Evolutionary conservation across 495 filamentous ascomycete species (phyloP), one percentile per base, ranked within the genome.

Genomic region (Geoglossum glabrum): DNA sequence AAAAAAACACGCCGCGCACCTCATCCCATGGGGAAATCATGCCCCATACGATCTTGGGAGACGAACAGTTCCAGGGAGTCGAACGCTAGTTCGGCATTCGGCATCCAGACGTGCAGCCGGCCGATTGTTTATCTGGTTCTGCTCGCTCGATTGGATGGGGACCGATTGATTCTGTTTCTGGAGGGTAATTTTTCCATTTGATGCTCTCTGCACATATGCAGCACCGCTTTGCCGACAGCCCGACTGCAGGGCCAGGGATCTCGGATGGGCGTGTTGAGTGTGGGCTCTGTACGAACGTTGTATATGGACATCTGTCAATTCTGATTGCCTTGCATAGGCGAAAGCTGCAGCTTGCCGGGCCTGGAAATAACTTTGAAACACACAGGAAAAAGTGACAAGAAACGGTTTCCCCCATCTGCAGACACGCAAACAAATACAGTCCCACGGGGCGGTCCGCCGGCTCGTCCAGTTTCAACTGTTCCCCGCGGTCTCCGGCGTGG

Each of bases 311-410:
- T 28, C 11, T 40, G 36, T 28, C 49, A 52, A 21, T 45, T 45
- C 40, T 31, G 21, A 31, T 28, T 21, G 23, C 25, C 23, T 31
- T 11, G 49, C 49, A 52, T 31, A 31, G 25, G 49, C 23, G 26
- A 50, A 28, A 8, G 1, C 46, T 50, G 46, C 46, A 27, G 23
- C 23, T 26, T 19, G 28, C 23, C 49, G 11, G 25, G 23, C 49
- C 49, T 21, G 23, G 49, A 52, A 52, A 52, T 52, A 30, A 52
- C 26, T 52, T 27, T 52, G 49, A 52, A 52, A 52, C 49, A 52
- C 28, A 26, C 40, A 21, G 40, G n/a, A 19, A 45, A 52, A 30
- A 5, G 49, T 30, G 49, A 52, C 49, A 30, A 52, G 23, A 52
- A 52, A 52, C 49, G 49, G 49, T 27, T 30, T 28, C 30, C 46